Percentiles rank a stretch among this genome's conserved stretches.
Evolutionary conservation across 2,329 filamentous ascomycete species (phyloP).

Genomic region (Mollisia scopiformis): DNA sequence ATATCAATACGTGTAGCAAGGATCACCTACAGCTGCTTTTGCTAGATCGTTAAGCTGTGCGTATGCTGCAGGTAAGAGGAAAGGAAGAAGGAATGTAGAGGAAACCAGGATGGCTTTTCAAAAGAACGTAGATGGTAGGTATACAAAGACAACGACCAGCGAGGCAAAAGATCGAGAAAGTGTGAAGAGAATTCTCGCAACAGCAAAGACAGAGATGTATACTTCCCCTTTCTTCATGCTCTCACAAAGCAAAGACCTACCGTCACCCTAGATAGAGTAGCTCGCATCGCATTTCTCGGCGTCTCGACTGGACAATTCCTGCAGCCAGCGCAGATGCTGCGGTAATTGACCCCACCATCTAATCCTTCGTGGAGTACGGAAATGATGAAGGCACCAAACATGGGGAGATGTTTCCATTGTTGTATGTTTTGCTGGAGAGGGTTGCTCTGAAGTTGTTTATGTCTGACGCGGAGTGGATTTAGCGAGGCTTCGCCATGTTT

Average conservation of each 20-base stretch:
- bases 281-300: background rate
- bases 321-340: background rate
- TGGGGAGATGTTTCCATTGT: constrained; percentile 9
- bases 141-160: constrained; percentile 4
- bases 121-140: constrained; percentile 1
- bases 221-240: background rate
- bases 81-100: constrained; percentile 13
- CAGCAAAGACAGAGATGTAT: background rate
- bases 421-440: background rate
- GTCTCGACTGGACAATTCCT: background rate
- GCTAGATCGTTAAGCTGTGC: constrained; percentile 24
- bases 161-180: constrained; percentile 9
- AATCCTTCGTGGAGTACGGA: constrained; percentile 5
- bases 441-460: constrained; percentile 5
- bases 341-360: constrained; percentile 1
- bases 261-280: background rate
- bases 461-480: constrained; percentile 4
- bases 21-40: constrained; percentile 19
- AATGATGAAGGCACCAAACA: constrained; percentile 6
- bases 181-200: constrained; percentile 5
- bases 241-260: background rate
- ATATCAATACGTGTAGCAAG: too few species aligned
- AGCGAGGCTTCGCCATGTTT: constrained; percentile 2
- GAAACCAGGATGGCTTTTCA: constrained; percentile 8
- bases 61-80: constrained; percentile 20